phyloP scores from a whole-genome alignment of 306 rosid species.

The Begonia masoniana region DNA sequence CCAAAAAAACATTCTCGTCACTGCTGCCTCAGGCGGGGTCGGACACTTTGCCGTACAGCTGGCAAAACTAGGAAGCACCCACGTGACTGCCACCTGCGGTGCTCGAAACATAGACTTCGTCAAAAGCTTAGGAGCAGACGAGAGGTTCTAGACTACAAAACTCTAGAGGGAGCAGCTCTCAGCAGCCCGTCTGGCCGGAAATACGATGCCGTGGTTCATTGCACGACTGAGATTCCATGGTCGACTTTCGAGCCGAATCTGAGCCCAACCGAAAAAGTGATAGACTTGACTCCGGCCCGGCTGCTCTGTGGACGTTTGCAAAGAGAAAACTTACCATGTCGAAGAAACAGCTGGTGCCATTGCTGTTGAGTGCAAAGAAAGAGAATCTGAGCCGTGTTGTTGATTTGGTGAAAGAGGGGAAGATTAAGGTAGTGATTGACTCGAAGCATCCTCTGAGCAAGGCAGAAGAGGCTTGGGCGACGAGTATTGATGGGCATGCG shows the following conservation, averaged over 20 bases:
- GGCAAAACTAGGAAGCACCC: slow-evolving; percentile 71
- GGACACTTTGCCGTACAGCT: slow-evolving; percentile 76
- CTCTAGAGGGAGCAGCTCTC: slow-evolving; percentile 54
- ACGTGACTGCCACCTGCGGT: slow-evolving; percentile 81
- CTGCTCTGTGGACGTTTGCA: slow-evolving; percentile 31
- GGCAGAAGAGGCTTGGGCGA: slow-evolving; percentile 69
- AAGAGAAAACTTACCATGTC: slow-evolving; percentile 51
- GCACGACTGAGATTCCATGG: slow-evolving; percentile 33
- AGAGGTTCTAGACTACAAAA: slow-evolving; percentile 66
- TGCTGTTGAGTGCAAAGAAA: slow-evolving; percentile 25
- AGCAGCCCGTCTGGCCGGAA: slow-evolving; percentile 59
- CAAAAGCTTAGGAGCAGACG: slow-evolving; percentile 66
- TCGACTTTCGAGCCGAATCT: too few species aligned
- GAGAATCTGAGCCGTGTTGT: slow-evolving; percentile 42
- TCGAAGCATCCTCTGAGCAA: slow-evolving; percentile 40
- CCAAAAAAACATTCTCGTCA: slow-evolving; percentile 40
- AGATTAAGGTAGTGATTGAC: slow-evolving; percentile 58
- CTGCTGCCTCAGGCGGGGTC: slow-evolving; percentile 90
- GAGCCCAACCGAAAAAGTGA: too few species aligned
- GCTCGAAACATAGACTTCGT: slow-evolving; percentile 56
- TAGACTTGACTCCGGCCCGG: too few species aligned
- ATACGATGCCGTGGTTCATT: slow-evolving; percentile 58
- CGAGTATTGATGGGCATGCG: slow-evolving; percentile 64
- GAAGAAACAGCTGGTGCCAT: slow-evolving; percentile 51
- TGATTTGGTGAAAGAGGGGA: slow-evolving; percentile 53